A percentile compares a stretch with the other conserved stretches of the same genome.
These are phyloP conservation scores for Lipomyces yamanashiensis DNA, from an alignment of 805 yeast species.

Conservation along the genomic window DNA sequence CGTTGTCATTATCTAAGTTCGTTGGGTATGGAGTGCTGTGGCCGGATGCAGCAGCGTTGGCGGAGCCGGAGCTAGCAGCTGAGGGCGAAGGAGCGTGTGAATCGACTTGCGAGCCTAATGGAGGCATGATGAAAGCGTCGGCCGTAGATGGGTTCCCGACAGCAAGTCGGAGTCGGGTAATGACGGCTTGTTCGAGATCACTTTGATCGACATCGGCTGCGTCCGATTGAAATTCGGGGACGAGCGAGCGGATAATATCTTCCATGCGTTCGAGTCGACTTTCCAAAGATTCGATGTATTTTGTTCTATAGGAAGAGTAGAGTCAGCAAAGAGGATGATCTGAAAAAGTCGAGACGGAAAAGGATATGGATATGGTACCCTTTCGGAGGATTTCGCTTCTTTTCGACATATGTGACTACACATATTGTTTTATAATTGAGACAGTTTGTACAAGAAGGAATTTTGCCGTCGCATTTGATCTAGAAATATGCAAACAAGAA, in stretches of 20 bases:
- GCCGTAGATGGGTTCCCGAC: constrained; percentile 2
- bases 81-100: background rate
- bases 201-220: background rate
- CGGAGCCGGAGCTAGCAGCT: background rate
- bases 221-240: constrained; percentile 26
- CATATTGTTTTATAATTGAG: constrained; percentile 38
- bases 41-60: background rate
- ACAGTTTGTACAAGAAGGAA: constrained; percentile 43
- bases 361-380: constrained; percentile 19
- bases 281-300: constrained; percentile 40
- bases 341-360: background rate
- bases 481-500: background rate
- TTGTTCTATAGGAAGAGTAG: constrained; percentile 19
- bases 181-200: constrained; percentile 7
- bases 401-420: constrained; percentile 38
- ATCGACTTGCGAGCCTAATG: background rate
- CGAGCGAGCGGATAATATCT: constrained; percentile 31
- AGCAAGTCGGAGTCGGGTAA: constrained; percentile 2
- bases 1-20: background rate
- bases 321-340: background rate
- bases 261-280: constrained; percentile 39
- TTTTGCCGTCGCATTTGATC: constrained; percentile 49
- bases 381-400: constrained; percentile 39
- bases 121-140: constrained; percentile 9
- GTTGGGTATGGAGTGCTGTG: background rate